Percentiles rank a stretch among this genome's conserved stretches.
phyloP scores from a whole-genome alignment of 768 basidiomycete species.

The Trametes cingulata region DNA sequence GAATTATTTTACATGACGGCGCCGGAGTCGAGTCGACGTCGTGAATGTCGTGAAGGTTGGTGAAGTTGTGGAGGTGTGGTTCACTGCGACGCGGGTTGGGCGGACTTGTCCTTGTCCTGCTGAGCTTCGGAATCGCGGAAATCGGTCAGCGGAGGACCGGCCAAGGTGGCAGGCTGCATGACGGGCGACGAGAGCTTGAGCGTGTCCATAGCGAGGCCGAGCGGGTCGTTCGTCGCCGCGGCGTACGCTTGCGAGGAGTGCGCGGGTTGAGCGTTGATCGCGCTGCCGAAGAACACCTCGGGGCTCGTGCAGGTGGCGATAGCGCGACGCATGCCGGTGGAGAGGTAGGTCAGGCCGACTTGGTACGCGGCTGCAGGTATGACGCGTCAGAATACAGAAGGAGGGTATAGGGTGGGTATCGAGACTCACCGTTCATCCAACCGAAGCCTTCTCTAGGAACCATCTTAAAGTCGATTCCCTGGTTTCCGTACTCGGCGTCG shows the following conservation, averaged over 20 bases:
- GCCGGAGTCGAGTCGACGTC: not conserved
- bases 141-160: not conserved
- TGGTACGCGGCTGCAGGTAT: conserved; percentile 79
- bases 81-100: not conserved
- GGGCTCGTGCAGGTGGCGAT: conserved; percentile 94
- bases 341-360: conserved; percentile 93
- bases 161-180: conserved; percentile 14
- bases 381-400: conserved; percentile 1
- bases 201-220: conserved; percentile 41
- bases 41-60: no score
- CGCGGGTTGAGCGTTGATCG: conserved; percentile 38
- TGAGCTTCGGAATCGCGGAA: not conserved
- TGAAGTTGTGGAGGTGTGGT: not conserved
- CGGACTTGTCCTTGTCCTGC: not conserved
- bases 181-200: conserved; percentile 29
- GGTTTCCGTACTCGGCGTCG: conserved; percentile 96
- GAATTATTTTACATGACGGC: conserved; percentile 13
- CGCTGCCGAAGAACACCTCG: conserved; percentile 76
- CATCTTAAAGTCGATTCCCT: conserved; percentile 97
- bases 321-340: conserved; percentile 92
- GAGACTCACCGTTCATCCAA: conserved; percentile 87
- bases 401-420: not conserved
- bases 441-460: conserved; percentile 97
- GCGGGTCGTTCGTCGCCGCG: conserved; percentile 35
- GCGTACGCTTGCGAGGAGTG: conserved; percentile 35